Base-by-base conservation (phyloP, 192 early-diverging fungal species). In the Allomyces macrogynus region DNA sequence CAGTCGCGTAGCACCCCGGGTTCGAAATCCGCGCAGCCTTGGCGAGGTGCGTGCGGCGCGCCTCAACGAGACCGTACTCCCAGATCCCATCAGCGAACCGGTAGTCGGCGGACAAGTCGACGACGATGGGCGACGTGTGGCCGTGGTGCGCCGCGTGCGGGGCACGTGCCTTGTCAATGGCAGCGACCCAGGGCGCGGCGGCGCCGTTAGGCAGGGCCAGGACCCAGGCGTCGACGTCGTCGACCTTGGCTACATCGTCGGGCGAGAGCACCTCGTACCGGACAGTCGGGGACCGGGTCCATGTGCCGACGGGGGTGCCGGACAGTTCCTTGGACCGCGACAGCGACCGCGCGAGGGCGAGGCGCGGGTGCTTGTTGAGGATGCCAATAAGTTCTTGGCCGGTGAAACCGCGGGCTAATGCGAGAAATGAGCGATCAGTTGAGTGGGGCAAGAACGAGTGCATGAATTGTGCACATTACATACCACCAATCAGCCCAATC, bases 1-100 rank as follows among this genome's bases (percentile, higher is more conserved):
- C 96, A 1, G 96, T 99, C 7, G 96, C 96, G 74, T 99, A 99
- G 77, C 96, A 99, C 3, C 96, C 96, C 11, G 96, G 96, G 78
- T 99, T 99, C 64, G 92, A 78, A 62, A 99, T 88, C 62, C 81
- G 82, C 4, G 75, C 81, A 4, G 89, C 80, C 14, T 72, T 76
- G 18, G 64, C 64, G 24, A 95, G 71, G 60, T 79, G 67, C 23
- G 73, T 72, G 61, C 94, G 86, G 70, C 86, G 84, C 68, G 90
- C 81, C 78, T 92, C 87, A 74, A 70, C 40, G 64, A 90, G 77
- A 22, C 88, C 93, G 75, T 97, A 95, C 22, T 81, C 81, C 95
- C 93, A 95, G 24, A 75, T 78, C 40, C 71, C 78, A 16, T 57
- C 49, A 49, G 79, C 78, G 68, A 99, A 99, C 24, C 94, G 85